Evolutionary conservation across 2,329 filamentous ascomycete species (phyloP).

Genomic region (Akanthomyces lecanii): DNA sequence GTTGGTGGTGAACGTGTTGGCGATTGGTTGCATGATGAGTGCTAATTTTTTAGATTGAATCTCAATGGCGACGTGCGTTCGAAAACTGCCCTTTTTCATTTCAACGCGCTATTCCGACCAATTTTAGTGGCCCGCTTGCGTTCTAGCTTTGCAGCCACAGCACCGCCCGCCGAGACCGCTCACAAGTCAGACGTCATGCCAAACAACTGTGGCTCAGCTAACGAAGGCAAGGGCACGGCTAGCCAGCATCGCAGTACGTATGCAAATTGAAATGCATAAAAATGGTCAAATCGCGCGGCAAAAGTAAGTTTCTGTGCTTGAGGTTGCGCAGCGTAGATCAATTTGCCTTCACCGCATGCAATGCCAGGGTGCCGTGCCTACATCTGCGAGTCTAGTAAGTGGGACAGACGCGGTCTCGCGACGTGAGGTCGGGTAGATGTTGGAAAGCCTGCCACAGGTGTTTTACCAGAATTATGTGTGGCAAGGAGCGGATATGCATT

Average conservation of each 20-base stretch:
- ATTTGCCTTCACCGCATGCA: background rate
- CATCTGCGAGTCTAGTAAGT: background rate
- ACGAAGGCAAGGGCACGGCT: background rate
- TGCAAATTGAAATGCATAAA: background rate
- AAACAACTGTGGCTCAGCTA: slow-evolving; percentile 6
- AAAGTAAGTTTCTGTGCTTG: background rate
- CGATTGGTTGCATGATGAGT: background rate
- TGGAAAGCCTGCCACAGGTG: background rate
- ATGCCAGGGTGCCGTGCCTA: background rate
- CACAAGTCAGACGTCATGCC: slow-evolving; percentile 10
- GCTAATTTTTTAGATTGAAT: background rate
- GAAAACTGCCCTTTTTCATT: background rate
- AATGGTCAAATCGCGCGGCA: background rate
- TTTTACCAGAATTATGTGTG: background rate
- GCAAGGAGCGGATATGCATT: background rate
- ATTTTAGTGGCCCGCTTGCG: background rate
- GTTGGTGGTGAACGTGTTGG: background rate
- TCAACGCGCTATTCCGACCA: background rate
- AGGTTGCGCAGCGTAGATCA: background rate
- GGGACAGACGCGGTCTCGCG: slow-evolving; percentile 13
- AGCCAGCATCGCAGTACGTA: background rate
- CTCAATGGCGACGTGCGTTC: no score
- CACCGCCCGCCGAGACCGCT: background rate
- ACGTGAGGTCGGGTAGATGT: background rate
- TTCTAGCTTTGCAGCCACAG: background rate